Evolutionary conservation across 352 stramenopile genomes (phyloP).

Genomic region (Pythium phragmiticola): DNA sequence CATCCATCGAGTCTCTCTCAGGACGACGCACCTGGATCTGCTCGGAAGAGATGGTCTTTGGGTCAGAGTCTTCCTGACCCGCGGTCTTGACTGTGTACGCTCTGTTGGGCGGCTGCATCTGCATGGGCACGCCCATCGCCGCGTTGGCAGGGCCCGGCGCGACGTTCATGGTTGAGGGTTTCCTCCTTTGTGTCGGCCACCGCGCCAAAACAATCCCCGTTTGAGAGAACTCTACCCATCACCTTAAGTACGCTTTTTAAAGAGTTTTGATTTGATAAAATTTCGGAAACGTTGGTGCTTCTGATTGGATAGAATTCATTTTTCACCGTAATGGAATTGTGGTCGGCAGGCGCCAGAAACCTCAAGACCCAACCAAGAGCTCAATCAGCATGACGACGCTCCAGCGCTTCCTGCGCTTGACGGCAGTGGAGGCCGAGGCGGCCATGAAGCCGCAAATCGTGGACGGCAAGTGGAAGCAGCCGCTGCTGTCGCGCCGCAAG

Average conservation of each 20-base stretch:
- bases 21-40: conserved; percentile 68
- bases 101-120: conserved; percentile 12
- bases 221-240: neutral
- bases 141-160: conserved; percentile 14
- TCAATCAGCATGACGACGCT: conserved; percentile 34
- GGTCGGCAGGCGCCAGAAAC: conserved; percentile 1
- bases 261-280: conserved; percentile 30
- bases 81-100: conserved; percentile 21
- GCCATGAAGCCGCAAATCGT: conserved; percentile 79
- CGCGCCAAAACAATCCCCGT: neutral
- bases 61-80: conserved; percentile 39
- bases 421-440: conserved; percentile 63
- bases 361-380: conserved; percentile 1
- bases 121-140: conserved; percentile 11
- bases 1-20: neutral
- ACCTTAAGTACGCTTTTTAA: conserved; percentile 23
- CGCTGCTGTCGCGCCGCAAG: conserved; percentile 76
- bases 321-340: conserved; percentile 18
- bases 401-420: conserved; percentile 75
- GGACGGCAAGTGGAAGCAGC: conserved; percentile 85
- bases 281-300: neutral
- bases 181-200: neutral
- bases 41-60: conserved; percentile 76
- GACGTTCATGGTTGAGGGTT: conserved; percentile 12
- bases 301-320: neutral